Conservation (phyloP, 768 basidiomycete genomes). For the Leccinum variicolor region DNA sequence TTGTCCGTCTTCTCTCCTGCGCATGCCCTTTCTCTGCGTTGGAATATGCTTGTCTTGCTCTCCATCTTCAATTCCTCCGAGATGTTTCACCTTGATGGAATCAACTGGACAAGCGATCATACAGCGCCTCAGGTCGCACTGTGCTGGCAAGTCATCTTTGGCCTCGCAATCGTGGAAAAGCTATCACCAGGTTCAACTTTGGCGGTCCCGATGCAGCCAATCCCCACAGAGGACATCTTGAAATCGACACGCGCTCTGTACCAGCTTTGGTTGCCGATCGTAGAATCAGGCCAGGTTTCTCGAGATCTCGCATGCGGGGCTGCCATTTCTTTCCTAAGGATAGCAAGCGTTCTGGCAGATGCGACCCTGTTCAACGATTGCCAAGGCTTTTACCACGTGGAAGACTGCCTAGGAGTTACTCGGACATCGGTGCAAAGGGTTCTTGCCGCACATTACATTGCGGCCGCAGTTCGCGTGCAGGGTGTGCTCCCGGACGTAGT, state of each 20-base stretch:
- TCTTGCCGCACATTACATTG: slow-evolving; percentile 24
- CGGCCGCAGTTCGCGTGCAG: slow-evolving; percentile 27
- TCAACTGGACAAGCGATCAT: neutral
- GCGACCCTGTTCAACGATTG: slow-evolving; percentile 36
- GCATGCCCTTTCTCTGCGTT: slow-evolving; percentile 33
- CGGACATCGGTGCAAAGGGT: neutral
- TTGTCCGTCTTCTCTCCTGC: slow-evolving; percentile 29
- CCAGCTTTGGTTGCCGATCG: slow-evolving; percentile 36
- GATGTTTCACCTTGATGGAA: neutral
- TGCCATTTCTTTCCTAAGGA: slow-evolving; percentile 42
- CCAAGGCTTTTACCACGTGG: slow-evolving; percentile 28
- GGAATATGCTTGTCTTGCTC: slow-evolving; percentile 42
- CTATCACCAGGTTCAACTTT: slow-evolving; percentile 10
- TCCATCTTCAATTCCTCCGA: slow-evolving; percentile 27
- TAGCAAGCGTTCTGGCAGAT: slow-evolving; percentile 41
- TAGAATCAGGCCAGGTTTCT: slow-evolving; percentile 27
- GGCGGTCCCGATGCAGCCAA: neutral
- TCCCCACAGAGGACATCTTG: slow-evolving; percentile 14
- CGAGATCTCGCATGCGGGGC: slow-evolving; percentile 31
- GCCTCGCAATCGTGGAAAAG: slow-evolving; percentile 38
- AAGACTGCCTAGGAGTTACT: slow-evolving; percentile 18
- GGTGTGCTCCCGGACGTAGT: slow-evolving; percentile 29
- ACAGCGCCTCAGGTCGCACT: slow-evolving; percentile 3
- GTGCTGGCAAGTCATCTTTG: slow-evolving; percentile 42
- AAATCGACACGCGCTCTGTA: slow-evolving; percentile 36